phyloP scores from a whole-genome alignment of 805 yeast genomes.

The Nakazawaea laoshanensis region DNA sequence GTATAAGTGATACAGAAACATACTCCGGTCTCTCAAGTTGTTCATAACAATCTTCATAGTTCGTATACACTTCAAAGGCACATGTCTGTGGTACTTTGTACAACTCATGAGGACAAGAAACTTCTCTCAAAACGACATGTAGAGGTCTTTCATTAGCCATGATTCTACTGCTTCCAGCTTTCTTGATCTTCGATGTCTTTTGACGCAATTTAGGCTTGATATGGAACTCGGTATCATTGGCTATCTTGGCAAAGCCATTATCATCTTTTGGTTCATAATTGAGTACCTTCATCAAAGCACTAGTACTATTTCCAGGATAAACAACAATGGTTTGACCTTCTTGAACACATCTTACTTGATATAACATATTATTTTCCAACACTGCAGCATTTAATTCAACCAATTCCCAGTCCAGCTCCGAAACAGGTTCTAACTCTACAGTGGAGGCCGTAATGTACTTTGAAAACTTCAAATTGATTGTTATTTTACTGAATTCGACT shows the following conservation, averaged over 20 bases:
- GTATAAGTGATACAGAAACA: conserved; percentile 42
- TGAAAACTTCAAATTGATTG: conserved; percentile 38
- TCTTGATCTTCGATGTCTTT: conserved; percentile 12
- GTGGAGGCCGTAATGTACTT: conserved; percentile 43
- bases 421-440: conserved; percentile 70
- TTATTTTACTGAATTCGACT: conserved; percentile 29
- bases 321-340: conserved; percentile 53
- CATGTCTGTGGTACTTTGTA: conserved; percentile 18
- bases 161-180: conserved; percentile 15
- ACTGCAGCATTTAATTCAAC: conserved; percentile 75
- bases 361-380: conserved; percentile 65
- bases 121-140: conserved; percentile 40
- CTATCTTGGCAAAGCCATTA: conserved; percentile 28
- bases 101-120: conserved; percentile 44
- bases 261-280: conserved; percentile 11
- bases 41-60: conserved; percentile 28
- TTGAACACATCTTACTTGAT: conserved; percentile 74
- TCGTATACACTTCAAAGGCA: conserved; percentile 35
- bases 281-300: conserved; percentile 47
- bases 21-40: conserved; percentile 28
- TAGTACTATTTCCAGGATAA: conserved; percentile 54
- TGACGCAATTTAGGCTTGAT: conserved; percentile 59
- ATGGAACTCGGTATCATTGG: conserved; percentile 26
- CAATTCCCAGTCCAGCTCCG: conserved; percentile 82
- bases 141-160: conserved; percentile 9